Conservation (phyloP, 768 basidiomycete species). For the Termitomyces sp. region DNA sequence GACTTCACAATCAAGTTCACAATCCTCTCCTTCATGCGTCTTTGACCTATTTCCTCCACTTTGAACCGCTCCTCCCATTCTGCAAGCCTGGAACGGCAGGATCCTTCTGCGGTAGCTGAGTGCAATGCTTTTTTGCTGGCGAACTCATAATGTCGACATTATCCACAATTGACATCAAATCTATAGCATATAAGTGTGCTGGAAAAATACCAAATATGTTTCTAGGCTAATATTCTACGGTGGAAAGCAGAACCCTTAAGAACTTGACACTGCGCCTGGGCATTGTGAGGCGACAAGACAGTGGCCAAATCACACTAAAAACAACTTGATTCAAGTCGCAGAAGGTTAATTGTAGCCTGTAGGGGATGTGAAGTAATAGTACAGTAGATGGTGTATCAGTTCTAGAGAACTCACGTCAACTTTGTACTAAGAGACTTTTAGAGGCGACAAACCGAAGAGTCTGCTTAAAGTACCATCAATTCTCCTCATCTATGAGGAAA, state of each 20-base stretch:
- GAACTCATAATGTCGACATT: too few relatives aligned
- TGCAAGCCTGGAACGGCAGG: neutral
- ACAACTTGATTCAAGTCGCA: neutral
- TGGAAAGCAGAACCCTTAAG: neutral
- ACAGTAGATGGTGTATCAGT: neutral
- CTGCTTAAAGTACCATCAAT: slow-evolving; percentile 95
- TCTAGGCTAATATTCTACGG: neutral
- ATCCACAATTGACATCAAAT: too few relatives aligned
- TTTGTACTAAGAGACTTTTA: neutral
- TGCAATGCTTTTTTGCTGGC: neutral
- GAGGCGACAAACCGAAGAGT: neutral
- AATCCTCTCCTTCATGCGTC: slow-evolving; percentile 58
- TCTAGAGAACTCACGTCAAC: neutral
- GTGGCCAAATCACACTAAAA: neutral
- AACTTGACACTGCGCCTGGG: neutral
- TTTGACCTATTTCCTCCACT: slow-evolving; percentile 31
- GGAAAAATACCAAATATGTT: neutral
- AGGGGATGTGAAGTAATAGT: too few relatives aligned
- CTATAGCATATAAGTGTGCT: neutral
- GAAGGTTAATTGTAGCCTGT: neutral
- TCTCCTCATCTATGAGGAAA: slow-evolving; percentile 99
- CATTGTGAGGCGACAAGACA: neutral
- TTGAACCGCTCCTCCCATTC: neutral
- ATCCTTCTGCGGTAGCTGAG: slow-evolving; percentile 10
- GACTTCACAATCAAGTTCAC: slow-evolving; percentile 88